These are phyloP conservation scores for Dovyalis caffra DNA, from an alignment of 345 rosid genomes.

Conservation along the genomic window DNA sequence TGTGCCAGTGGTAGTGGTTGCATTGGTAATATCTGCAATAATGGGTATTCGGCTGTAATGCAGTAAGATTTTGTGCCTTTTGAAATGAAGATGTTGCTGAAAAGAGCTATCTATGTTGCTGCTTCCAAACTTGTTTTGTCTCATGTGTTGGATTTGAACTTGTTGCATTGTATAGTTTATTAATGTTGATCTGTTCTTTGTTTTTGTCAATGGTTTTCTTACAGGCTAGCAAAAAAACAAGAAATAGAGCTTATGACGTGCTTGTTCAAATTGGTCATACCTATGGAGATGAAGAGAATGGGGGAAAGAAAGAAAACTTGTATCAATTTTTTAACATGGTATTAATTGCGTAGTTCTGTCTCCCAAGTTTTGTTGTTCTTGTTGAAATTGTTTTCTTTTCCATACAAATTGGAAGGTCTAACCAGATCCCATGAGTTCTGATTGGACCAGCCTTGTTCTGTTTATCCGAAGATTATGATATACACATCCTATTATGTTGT, in stretches of 20 bases:
- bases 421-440: background rate
- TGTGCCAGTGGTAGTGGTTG: background rate
- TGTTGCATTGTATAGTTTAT: background rate
- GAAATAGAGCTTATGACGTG: conserved; percentile 90
- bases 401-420: conserved; percentile 1
- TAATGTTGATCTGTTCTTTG: background rate
- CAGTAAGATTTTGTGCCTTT: background rate
- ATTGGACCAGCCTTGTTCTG: background rate
- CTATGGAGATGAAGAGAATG: conserved; percentile 80
- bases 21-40: too few species aligned
- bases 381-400: conserved; percentile 3
- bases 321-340: conserved; percentile 82
- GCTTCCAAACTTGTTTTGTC: background rate
- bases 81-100: background rate
- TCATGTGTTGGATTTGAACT: background rate
- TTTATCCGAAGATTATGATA: background rate
- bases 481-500: background rate
- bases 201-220: conserved; percentile 5
- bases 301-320: conserved; percentile 75
- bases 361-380: background rate
- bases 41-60: background rate
- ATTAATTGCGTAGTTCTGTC: conserved; percentile 2
- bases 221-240: conserved; percentile 86
- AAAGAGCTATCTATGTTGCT: background rate
- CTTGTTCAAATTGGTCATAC: conserved; percentile 95